A percentile compares a stretch with the other conserved stretches of the same genome.
Evolutionary conservation across 1,284 basidiomycete species (phyloP).

Genomic region (Gymnopus androsaceus): DNA sequence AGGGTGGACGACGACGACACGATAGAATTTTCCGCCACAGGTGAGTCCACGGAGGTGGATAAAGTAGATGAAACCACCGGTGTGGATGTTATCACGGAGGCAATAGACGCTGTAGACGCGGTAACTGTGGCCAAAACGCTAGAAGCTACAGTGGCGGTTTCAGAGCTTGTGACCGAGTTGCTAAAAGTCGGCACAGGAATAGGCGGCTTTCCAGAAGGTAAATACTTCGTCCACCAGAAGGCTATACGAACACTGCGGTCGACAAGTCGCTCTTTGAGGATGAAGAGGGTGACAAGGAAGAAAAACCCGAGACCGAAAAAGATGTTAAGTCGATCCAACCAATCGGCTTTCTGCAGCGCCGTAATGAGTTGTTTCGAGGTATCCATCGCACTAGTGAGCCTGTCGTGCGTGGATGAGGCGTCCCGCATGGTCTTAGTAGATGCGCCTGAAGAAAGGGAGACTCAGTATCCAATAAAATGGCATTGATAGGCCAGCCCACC

Average conservation of each 20-base stretch:
- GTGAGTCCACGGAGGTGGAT: neutral
- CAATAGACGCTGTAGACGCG: neutral
- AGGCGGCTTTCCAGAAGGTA: slow-evolving; percentile 46
- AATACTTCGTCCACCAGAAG: slow-evolving; percentile 78
- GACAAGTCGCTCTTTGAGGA: slow-evolving; percentile 83
- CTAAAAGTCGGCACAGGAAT: slow-evolving; percentile 31
- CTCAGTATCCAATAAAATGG: neutral
- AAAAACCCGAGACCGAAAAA: slow-evolving; percentile 80
- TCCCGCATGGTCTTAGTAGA: slow-evolving; percentile 77
- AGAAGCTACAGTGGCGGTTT: neutral
- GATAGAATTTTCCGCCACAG: neutral
- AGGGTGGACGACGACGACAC: neutral
- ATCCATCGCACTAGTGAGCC: slow-evolving; percentile 70
- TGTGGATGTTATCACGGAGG: neutral
- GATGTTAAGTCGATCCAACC: slow-evolving; percentile 88
- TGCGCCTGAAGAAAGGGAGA: slow-evolving; percentile 52
- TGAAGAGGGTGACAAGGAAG: slow-evolving; percentile 79
- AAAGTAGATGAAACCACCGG: neutral
- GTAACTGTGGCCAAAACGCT: neutral
- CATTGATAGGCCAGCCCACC: slow-evolving; percentile 48
- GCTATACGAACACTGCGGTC: slow-evolving; percentile 71
- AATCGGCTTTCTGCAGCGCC: slow-evolving; percentile 84
- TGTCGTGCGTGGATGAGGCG: slow-evolving; percentile 79
- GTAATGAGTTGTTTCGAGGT: slow-evolving; percentile 84
- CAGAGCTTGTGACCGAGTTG: neutral